These are phyloP conservation scores for Kodamaea anthophila DNA, from an alignment of 1,139 yeast genomes.

Conservation along the genomic window DNA sequence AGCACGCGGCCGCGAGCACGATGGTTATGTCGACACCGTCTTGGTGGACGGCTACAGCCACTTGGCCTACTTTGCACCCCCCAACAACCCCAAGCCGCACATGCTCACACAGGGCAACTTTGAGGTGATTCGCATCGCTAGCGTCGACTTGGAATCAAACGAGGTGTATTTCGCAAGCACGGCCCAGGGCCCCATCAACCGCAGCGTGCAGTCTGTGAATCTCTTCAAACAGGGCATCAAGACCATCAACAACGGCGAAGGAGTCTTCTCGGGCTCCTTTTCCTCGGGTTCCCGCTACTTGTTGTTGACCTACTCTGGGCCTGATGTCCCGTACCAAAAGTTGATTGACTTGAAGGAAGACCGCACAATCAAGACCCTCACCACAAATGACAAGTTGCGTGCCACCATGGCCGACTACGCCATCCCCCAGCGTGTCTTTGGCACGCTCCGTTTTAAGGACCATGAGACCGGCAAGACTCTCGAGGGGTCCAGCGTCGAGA, in stretches of 20 bases:
- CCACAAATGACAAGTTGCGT: conserved; percentile 41
- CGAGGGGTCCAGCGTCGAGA: conserved; percentile 52
- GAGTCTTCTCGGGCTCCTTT: conserved; percentile 64
- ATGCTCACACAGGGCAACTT: conserved; percentile 47
- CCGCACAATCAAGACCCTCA: conserved; percentile 34
- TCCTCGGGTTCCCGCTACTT: conserved; percentile 63
- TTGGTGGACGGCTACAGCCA: conserved; percentile 50
- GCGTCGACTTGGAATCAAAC: conserved; percentile 39
- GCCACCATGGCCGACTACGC: conserved; percentile 35
- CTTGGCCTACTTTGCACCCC: conserved; percentile 52
- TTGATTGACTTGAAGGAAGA: conserved; percentile 47
- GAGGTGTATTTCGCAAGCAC: conserved; percentile 46
- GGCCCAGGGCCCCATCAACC: conserved; percentile 44
- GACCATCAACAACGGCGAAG: conserved; percentile 57
- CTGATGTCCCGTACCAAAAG: conserved; percentile 60
- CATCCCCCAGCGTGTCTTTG: conserved; percentile 42
- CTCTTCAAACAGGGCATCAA: conserved; percentile 34
- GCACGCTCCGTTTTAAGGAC: conserved; percentile 48
- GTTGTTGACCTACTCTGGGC: conserved; percentile 57
- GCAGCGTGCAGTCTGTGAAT: conserved; percentile 46
- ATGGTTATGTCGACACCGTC: conserved; percentile 53
- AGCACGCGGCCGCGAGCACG: conserved; percentile 31
- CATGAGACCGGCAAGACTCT: conserved; percentile 32
- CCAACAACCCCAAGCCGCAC: conserved; percentile 34
- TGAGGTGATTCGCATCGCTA: conserved; percentile 47